Percentiles rank a stretch among this genome's conserved stretches.
Evolutionary conservation across 257 asterid species (phyloP).

Genomic region (Petunia secreta): DNA sequence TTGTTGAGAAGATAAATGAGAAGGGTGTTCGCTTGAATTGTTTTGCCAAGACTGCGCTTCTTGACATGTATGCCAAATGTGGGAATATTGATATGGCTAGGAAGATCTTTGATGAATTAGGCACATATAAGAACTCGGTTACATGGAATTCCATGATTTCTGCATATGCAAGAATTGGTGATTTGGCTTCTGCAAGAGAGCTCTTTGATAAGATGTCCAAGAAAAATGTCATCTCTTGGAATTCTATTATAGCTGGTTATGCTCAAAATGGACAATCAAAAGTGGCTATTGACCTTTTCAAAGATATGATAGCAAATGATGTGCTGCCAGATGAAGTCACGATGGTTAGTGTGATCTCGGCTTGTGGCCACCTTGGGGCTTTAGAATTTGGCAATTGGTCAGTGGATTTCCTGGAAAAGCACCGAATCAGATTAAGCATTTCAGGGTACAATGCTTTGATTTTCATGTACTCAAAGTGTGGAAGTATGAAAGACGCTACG

Average conservation of each 20-base stretch:
- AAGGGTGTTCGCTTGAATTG: conserved; percentile 38
- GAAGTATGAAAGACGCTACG: conserved; percentile 59
- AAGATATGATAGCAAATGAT: conserved; percentile 49
- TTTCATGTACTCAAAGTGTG: conserved; percentile 84
- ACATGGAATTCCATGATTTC: conserved; percentile 81
- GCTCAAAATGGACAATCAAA: conserved; percentile 71
- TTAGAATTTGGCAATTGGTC: conserved; percentile 60
- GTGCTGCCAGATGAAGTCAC: conserved; percentile 71
- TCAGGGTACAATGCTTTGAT: conserved; percentile 60
- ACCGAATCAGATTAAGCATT: conserved; percentile 43
- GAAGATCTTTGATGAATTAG: conserved; percentile 58
- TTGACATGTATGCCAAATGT: conserved; percentile 73
- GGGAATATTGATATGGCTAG: conserved; percentile 63
- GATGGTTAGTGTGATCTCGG: conserved; percentile 63
- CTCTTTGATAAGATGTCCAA: conserved; percentile 64
- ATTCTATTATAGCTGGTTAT: conserved; percentile 74
- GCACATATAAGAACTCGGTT: conserved; percentile 44
- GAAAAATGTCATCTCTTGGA: conserved; percentile 70
- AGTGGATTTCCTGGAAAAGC: conserved; percentile 42
- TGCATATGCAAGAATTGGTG: conserved; percentile 60
- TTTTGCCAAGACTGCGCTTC: conserved; percentile 65
- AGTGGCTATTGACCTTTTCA: conserved; percentile 62
- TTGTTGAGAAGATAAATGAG: conserved; percentile 47
- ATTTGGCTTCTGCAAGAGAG: conserved; percentile 52
- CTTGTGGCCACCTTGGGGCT: conserved; percentile 87